A percentile compares a stretch with the other conserved stretches of the same genome.
Conservation (phyloP, 495 filamentous ascomycete species). For the Lasiosphaeria ovina region DNA sequence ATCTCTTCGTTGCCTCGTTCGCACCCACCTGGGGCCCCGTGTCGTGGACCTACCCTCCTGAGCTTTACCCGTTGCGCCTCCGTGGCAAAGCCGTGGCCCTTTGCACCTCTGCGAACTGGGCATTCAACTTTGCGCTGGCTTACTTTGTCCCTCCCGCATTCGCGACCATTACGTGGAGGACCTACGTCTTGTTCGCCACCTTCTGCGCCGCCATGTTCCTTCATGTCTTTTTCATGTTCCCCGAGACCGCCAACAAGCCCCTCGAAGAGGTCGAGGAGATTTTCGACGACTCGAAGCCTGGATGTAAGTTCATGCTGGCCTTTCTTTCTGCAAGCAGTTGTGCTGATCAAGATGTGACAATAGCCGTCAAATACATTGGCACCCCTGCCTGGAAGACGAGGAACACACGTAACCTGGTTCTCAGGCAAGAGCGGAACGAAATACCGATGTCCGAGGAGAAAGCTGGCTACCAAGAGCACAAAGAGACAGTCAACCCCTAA, state of each 20-base stretch:
- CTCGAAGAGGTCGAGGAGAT: constrained; percentile 72
- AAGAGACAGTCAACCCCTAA: constrained; percentile 10
- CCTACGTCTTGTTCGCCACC: constrained; percentile 72
- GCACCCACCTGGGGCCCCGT: constrained; percentile 71
- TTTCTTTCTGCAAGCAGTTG: not conserved
- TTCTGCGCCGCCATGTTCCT: constrained; percentile 71
- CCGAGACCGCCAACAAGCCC: constrained; percentile 78
- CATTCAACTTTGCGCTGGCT: constrained; percentile 76
- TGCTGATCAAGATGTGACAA: constrained; percentile 23
- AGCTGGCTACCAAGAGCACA: constrained; percentile 19
- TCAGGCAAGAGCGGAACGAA: constrained; percentile 36
- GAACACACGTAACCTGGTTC: constrained; percentile 31
- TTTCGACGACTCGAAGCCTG: constrained; percentile 52
- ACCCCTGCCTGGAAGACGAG: constrained; percentile 68
- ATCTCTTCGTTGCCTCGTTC: constrained; percentile 75
- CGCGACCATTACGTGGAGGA: constrained; percentile 69
- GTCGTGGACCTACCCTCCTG: constrained; percentile 74
- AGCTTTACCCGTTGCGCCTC: constrained; percentile 71
- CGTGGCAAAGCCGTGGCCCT: constrained; percentile 75
- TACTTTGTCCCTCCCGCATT: constrained; percentile 78
- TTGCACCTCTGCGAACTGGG: constrained; percentile 70
- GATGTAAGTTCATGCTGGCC: constrained; percentile 16
- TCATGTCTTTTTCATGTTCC: constrained; percentile 80
- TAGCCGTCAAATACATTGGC: constrained; percentile 60
- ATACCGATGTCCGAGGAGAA: constrained; percentile 31